Percentiles rank a stretch among this genome's conserved stretches.
phyloP scores from a whole-genome alignment of 768 basidiomycete genomes.

The Steccherinum ochraceum region DNA sequence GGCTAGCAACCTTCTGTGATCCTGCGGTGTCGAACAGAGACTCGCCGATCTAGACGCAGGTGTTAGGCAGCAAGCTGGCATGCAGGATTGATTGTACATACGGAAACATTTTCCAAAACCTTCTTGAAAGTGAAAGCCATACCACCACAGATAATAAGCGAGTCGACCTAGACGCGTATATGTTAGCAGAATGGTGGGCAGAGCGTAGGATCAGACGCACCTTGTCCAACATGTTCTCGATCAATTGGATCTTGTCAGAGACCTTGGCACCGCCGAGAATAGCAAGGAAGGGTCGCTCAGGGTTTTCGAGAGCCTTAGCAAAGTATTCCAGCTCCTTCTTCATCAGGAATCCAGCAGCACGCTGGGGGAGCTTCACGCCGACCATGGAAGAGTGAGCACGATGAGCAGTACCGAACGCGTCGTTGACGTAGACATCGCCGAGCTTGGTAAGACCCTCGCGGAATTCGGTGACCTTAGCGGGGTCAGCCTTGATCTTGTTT shows the following conservation, averaged over 20 bases:
- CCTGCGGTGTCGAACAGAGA: constrained; percentile 92
- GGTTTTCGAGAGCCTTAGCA: constrained; percentile 92
- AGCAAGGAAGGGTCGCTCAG: constrained; percentile 93
- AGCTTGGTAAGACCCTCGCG: constrained; percentile 82
- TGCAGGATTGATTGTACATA: too few species aligned
- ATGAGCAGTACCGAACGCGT: constrained; percentile 98
- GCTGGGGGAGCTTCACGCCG: constrained; percentile 85
- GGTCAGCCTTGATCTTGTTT: constrained; percentile 90
- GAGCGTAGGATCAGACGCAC: constrained; percentile 30
- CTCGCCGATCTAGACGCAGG: constrained; percentile 88
- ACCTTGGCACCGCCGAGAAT: constrained; percentile 99
- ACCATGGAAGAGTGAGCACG: constrained; percentile 99
- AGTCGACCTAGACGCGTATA: constrained; percentile 64
- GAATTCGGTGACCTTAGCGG: constrained; percentile 75
- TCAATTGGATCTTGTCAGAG: constrained; percentile 97
- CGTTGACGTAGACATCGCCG: constrained; percentile 96
- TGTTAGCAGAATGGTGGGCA: not conserved
- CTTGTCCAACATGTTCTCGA: constrained; percentile 99
- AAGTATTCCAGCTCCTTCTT: constrained; percentile 99
- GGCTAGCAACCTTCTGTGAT: constrained; percentile 71
- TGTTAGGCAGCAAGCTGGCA: too few species aligned
- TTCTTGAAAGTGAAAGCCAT: constrained; percentile 99
- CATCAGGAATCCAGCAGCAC: constrained; percentile 94
- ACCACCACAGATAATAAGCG: constrained; percentile 93
- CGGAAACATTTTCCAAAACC: constrained; percentile 72